Conservation (phyloP, 2,329 filamentous ascomycete genomes). For the Fusarium oxysporum region DNA sequence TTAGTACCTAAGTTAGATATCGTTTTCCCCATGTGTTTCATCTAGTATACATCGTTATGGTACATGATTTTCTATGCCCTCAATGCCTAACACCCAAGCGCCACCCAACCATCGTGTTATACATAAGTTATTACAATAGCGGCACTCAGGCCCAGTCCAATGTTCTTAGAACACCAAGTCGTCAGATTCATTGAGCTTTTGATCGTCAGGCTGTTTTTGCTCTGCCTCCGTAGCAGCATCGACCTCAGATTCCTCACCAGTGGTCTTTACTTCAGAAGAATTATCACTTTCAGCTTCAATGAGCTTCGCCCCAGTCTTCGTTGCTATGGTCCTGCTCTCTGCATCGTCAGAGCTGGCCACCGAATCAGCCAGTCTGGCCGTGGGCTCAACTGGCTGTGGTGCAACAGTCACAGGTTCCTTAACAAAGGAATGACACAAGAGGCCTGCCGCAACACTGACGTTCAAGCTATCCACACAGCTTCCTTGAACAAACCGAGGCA, state of each 20-base stretch:
- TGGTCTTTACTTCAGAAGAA: background rate
- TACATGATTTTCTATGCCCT: constrained; percentile 17
- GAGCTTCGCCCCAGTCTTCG: background rate
- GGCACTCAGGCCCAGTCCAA: constrained; percentile 1
- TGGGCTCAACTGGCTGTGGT: constrained; percentile 1
- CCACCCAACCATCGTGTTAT: constrained; percentile 33
- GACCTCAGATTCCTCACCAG: background rate
- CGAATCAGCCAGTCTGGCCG: background rate
- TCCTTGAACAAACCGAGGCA: constrained; percentile 66
- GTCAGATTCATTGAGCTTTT: constrained; percentile 8
- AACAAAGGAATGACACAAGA: constrained; percentile 79
- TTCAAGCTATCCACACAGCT: constrained; percentile 88
- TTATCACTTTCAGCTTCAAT: background rate
- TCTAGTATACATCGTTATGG: constrained; percentile 25
- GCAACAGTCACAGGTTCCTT: constrained; percentile 47
- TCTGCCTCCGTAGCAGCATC: constrained; percentile 1
- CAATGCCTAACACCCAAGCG: constrained; percentile 19
- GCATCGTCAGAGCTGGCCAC: background rate
- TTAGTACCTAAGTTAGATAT: background rate
- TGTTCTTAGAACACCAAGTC: constrained; percentile 27
- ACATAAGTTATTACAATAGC: constrained; percentile 33
- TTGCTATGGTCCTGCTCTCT: background rate
- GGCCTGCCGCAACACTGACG: constrained; percentile 86
- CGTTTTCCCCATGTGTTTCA: background rate
- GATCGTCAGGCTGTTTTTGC: constrained; percentile 14